Evolutionary conservation across 2,329 filamentous ascomycete genomes (phyloP), one percentile per base, ranked within the genome.

Genomic region (Trichoderma citrinoviride): DNA sequence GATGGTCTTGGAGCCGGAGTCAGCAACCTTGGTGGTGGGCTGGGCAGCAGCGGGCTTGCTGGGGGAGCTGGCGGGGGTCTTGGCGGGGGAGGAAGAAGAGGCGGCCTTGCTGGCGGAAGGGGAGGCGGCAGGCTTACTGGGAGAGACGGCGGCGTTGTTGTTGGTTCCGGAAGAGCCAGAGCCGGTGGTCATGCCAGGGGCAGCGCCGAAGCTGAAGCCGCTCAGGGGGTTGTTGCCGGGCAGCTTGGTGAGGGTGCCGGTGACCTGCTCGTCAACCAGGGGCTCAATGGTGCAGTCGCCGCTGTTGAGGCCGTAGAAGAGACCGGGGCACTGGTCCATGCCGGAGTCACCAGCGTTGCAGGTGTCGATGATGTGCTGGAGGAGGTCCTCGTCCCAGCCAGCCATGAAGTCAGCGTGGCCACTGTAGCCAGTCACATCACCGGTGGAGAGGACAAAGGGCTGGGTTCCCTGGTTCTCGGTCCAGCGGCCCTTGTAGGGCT

Each of bases 351-450:
- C 83, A 52, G 83, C 84, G 70, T 87, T 79, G 79, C 90, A 92
- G 57, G 80, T 84, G 72, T 90, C 81, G 69, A 91, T 87, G 68
- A 90, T 89, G 67, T 83, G 80, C 75, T 90, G 87, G 56, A 91
- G 85, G 52, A 83, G 81, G 29, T 79, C 75, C 67, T 84, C 80
- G 69, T 92, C 86, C 90, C 90, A 93, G 17, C 85, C 90, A 67
- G 90, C 86, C 68, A 90, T 76, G 78, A 93, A 92, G 75, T 93
- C 90, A 54, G 82, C 89, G 76, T 92, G 90, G 66, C 83, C 83
- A 70, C 85, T 86, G 78, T 85, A 91, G 64, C 90, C 90, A 12
- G 90, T 90, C 21, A 82, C 79, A 65, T 93, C 89, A 50, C 89
- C 89, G 72, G 87, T 87, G 68, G 88, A 80, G 49, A 90, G 84